phyloP scores from a whole-genome alignment of 257 asterid species.

The Leonotis leonurus region DNA sequence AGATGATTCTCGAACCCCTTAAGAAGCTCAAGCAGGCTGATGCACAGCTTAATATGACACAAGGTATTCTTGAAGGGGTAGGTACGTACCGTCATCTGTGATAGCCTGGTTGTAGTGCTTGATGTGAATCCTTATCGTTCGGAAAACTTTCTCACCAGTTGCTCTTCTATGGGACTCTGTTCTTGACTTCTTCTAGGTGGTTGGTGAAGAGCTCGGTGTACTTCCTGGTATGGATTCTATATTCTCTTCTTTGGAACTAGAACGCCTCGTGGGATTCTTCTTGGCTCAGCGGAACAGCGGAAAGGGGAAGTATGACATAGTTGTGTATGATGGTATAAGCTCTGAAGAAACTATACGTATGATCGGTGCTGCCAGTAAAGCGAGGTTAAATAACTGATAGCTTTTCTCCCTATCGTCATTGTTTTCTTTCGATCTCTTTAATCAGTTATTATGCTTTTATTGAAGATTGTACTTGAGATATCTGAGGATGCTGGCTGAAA shows the following conservation, averaged over 20 bases:
- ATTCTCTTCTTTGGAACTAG: conserved; percentile 75
- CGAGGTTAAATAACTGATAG: conserved; percentile 41
- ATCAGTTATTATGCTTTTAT: conserved; percentile 3
- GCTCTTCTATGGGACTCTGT: no score
- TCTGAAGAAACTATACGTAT: conserved; percentile 82
- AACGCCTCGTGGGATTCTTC: conserved; percentile 46
- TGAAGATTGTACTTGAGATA: conserved; percentile 77
- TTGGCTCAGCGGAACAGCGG: conserved; percentile 25
- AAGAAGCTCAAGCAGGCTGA: conserved; percentile 82
- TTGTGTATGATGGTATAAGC: conserved; percentile 77
- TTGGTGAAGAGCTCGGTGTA: conserved; percentile 94
- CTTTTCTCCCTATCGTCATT: neutral
- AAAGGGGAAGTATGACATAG: conserved; percentile 46
- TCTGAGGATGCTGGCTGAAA: conserved; percentile 68
- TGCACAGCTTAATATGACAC: conserved; percentile 79
- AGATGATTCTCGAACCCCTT: conserved; percentile 96
- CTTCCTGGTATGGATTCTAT: conserved; percentile 99
- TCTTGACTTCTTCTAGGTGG: conserved; percentile 64
- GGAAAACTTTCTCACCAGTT: neutral
- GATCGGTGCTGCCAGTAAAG: conserved; percentile 78
- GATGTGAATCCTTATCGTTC: neutral
- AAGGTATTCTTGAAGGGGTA: conserved; percentile 98
- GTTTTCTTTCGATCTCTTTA: neutral
- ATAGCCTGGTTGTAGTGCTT: neutral
- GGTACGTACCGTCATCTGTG: conserved; percentile 39